A percentile compares a stretch with the other conserved stretches of the same genome.
These are phyloP conservation scores for Exutisphaerella laricina DNA, from an alignment of 2,329 filamentous ascomycete genomes.

Conservation along the genomic window DNA sequence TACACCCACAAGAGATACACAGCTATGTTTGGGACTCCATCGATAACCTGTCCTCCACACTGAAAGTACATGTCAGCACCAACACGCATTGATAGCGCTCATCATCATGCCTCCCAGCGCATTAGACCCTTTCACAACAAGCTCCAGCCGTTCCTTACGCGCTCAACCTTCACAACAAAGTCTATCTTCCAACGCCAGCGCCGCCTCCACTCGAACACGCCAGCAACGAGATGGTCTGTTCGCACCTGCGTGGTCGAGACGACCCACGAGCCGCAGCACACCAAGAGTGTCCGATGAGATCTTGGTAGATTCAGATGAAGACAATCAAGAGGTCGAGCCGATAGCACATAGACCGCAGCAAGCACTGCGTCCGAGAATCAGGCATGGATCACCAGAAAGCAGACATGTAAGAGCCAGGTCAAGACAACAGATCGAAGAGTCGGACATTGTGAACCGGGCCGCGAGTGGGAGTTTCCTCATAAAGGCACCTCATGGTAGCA, in stretches of 20 bases:
- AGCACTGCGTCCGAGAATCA: constrained; percentile 10
- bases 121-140: constrained; percentile 24
- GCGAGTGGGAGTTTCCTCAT: constrained; percentile 25
- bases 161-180: constrained; percentile 20
- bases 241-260: constrained; percentile 23
- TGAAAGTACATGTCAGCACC: too few species aligned
- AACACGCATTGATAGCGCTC: background rate
- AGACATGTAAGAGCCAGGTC: constrained; percentile 10
- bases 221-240: constrained; percentile 23
- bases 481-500: constrained; percentile 3
- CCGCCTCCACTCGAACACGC: constrained; percentile 24
- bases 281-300: constrained; percentile 26
- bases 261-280: constrained; percentile 22
- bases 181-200: constrained; percentile 23
- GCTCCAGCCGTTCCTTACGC: constrained; percentile 15
- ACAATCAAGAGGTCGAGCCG: constrained; percentile 14
- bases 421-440: constrained; percentile 18
- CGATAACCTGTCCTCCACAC: too few species aligned
- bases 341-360: constrained; percentile 10
- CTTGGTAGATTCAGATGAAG: constrained; percentile 25
- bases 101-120: constrained; percentile 13
- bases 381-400: constrained; percentile 19
- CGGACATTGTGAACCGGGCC: constrained; percentile 28
- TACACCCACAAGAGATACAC: too few species aligned
- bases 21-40: too few species aligned